These are phyloP conservation scores for Platanus orientalis DNA, from an alignment of 164 flowering plant species.

Conservation along the genomic window DNA sequence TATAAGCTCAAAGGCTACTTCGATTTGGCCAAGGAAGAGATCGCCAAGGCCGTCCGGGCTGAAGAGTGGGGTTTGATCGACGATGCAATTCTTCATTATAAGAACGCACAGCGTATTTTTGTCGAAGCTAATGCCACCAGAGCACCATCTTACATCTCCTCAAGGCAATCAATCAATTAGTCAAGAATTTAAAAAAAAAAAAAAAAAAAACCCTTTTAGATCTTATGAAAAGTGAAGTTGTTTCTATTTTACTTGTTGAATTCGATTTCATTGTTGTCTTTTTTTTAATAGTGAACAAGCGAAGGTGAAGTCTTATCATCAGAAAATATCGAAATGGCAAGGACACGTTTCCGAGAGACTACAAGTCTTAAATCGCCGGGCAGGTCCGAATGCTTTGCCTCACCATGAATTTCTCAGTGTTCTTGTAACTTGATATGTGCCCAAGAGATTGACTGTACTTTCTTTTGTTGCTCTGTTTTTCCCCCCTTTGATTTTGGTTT, in stretches of 20 bases:
- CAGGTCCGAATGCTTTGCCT: conserved; percentile 39
- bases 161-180: conserved; percentile 42
- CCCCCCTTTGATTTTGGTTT: conserved; percentile 6
- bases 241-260: background rate
- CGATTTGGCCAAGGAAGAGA: conserved; percentile 85
- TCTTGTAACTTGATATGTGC: background rate
- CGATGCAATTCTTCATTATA: conserved; percentile 73
- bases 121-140: conserved; percentile 68
- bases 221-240: background rate
- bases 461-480: conserved; percentile 3
- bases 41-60: conserved; percentile 83
- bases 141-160: conserved; percentile 51
- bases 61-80: conserved; percentile 95
- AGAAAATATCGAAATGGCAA: conserved; percentile 87
- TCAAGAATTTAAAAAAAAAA: no score
- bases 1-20: conserved; percentile 88
- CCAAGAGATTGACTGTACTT: conserved; percentile 13
- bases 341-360: conserved; percentile 81
- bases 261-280: background rate
- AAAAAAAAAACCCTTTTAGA: background rate
- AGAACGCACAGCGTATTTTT: conserved; percentile 61
- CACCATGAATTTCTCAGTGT: background rate
- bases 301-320: conserved; percentile 79
- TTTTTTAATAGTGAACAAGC: conserved; percentile 72
- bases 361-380: conserved; percentile 43